Percentiles rank a stretch among this genome's conserved stretches.
Evolutionary conservation across 2,329 filamentous ascomycete genomes (phyloP).

Genomic region (Pseudogymnoascus sp.): DNA sequence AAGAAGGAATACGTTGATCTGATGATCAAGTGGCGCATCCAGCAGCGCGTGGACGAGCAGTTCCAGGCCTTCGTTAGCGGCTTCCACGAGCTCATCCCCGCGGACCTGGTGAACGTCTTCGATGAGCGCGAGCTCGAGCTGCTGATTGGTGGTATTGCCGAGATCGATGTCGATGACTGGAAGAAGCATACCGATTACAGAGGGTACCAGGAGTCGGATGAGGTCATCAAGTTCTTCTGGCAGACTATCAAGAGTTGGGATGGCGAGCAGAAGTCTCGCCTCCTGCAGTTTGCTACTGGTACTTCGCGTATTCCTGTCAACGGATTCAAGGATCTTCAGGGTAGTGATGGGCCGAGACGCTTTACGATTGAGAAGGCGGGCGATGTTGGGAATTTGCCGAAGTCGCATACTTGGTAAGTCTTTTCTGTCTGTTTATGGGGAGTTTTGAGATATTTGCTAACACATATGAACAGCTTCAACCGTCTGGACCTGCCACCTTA

Average conservation of each 20-base stretch:
- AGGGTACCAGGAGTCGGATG: constrained; percentile 94
- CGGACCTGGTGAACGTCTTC: constrained; percentile 95
- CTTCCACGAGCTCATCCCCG: constrained; percentile 94
- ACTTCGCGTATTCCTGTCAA: constrained; percentile 98
- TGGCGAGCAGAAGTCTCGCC: constrained; percentile 92
- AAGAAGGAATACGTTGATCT: constrained; percentile 98
- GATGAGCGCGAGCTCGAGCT: constrained; percentile 95
- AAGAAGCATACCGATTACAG: constrained; percentile 99
- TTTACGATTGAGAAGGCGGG: constrained; percentile 99
- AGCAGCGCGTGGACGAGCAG: constrained; percentile 96
- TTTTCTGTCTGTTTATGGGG: neutral
- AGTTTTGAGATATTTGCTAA: constrained; percentile 14
- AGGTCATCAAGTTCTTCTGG: constrained; percentile 98
- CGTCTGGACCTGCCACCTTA: constrained; percentile 91
- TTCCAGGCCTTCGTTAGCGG: constrained; percentile 97
- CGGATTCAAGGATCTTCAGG: constrained; percentile 97
- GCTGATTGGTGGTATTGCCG: constrained; percentile 96
- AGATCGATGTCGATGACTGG: constrained; percentile 99
- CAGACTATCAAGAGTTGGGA: constrained; percentile 96
- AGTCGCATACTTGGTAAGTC: constrained; percentile 93
- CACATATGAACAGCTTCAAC: constrained; percentile 64
- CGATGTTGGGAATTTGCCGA: constrained; percentile 81
- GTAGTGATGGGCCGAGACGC: constrained; percentile 85
- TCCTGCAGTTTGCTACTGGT: constrained; percentile 94
- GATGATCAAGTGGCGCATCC: constrained; percentile 98